phyloP scores from a whole-genome alignment of 768 basidiomycete species.

The Phylloporus sp. region DNA sequence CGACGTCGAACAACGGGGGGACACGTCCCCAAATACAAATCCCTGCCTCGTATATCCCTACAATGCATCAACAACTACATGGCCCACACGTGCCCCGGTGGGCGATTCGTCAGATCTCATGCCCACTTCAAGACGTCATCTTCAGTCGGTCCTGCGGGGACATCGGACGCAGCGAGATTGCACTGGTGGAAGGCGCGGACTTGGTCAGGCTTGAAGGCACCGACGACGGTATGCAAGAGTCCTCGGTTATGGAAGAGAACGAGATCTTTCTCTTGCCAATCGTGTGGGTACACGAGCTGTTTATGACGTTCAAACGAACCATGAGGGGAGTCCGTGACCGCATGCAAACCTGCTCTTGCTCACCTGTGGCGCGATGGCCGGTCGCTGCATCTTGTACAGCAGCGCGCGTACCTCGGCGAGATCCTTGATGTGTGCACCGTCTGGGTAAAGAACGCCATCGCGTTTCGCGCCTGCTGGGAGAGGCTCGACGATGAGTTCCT shows the following conservation, averaged over 20 bases:
- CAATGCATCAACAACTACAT: conserved; percentile 9
- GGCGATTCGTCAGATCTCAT: conserved; percentile 19
- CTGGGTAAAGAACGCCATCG: conserved; percentile 71
- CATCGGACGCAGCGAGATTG: conserved; percentile 51
- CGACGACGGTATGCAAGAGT: conserved; percentile 62
- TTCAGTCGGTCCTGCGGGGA: conserved; percentile 42
- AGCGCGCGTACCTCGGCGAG: conserved; percentile 66
- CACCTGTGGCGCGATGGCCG: conserved; percentile 77
- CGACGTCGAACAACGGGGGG: not conserved
- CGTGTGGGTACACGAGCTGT: conserved; percentile 80
- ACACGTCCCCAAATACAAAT: conserved; percentile 11
- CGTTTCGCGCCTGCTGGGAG: conserved; percentile 56
- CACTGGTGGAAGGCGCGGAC: conserved; percentile 52
- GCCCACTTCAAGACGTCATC: conserved; percentile 44
- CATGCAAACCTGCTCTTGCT: not conserved
- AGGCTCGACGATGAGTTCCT: conserved; percentile 66
- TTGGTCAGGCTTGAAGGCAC: conserved; percentile 49
- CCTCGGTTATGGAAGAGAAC: conserved; percentile 74
- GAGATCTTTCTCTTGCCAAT: conserved; percentile 69
- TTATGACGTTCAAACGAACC: not conserved
- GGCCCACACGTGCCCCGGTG: not conserved
- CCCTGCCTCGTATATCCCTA: conserved; percentile 7
- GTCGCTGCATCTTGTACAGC: conserved; percentile 83
- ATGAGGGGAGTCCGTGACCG: not conserved
- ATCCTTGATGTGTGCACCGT: conserved; percentile 73